Conservation (phyloP, 228 moss, liverwort and hornwort genomes). For the Sphagnum magellanicum region DNA sequence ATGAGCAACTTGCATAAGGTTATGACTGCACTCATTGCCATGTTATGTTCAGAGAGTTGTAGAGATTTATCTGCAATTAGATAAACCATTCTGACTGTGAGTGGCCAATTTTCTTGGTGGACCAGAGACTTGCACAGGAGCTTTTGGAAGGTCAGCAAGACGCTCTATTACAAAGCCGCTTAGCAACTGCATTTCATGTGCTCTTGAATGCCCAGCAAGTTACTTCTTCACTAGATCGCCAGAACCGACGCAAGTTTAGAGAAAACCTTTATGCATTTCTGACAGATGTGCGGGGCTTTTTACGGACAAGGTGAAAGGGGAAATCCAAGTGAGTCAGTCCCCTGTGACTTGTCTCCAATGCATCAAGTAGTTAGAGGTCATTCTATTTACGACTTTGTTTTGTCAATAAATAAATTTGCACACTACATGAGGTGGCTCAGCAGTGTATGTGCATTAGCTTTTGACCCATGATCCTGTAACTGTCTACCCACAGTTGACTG, state of each 20-base stretch:
- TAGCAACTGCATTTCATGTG: constrained; percentile 94
- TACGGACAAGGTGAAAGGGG: constrained; percentile 75
- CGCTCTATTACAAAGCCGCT: constrained; percentile 78
- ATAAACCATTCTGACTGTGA: too few relatives aligned
- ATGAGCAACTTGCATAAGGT: too few relatives aligned
- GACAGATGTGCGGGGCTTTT: constrained; percentile 94
- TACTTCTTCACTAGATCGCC: constrained; percentile 92
- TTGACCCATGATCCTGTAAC: too few relatives aligned
- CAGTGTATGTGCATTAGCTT: not conserved
- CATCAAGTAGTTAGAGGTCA: constrained; percentile 8
- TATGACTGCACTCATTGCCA: too few relatives aligned
- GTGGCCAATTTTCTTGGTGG: not conserved
- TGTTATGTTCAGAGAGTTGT: too few relatives aligned
- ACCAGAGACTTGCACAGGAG: constrained; percentile 84
- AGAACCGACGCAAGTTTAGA: constrained; percentile 92
- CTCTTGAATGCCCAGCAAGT: constrained; percentile 91
- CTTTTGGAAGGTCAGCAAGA: constrained; percentile 88
- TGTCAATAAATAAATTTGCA: constrained; percentile 52
- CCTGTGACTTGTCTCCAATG: constrained; percentile 37
- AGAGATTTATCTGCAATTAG: too few relatives aligned
- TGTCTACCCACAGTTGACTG: too few relatives aligned
- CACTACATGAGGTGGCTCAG: constrained; percentile 44
- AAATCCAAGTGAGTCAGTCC: constrained; percentile 13
- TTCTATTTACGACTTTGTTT: constrained; percentile 28
- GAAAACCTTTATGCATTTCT: constrained; percentile 91